These are phyloP conservation scores for Gnaphalium uliginosum DNA, from an alignment of 129 eudicot species.

Conservation along the genomic window DNA sequence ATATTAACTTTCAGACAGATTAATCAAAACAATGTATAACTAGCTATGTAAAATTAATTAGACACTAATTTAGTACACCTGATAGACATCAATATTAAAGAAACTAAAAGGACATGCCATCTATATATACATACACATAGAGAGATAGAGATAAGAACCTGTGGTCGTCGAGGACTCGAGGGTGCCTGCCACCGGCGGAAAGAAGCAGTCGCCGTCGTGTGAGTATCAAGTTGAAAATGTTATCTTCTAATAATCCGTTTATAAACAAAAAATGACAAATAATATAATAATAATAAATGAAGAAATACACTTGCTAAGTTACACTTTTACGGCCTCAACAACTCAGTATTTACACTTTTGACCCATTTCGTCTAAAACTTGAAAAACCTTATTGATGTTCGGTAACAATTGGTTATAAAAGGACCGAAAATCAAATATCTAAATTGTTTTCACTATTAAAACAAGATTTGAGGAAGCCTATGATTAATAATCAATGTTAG, in stretches of 20 bases:
- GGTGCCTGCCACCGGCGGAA: slow-evolving; percentile 22
- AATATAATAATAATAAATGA: too few relatives aligned
- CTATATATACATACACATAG: neutral
- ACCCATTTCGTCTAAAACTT: neutral
- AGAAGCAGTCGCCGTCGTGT: slow-evolving; percentile 15
- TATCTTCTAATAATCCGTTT: slow-evolving; percentile 19
- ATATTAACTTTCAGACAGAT: neutral
- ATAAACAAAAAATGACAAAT: neutral
- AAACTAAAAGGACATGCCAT: neutral
- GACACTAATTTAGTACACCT: neutral
- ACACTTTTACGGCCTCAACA: neutral
- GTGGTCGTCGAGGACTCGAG: slow-evolving; percentile 14
- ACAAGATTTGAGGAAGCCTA: too few relatives aligned
- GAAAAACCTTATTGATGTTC: neutral
- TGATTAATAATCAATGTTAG: too few relatives aligned
- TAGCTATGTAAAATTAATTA: too few relatives aligned
- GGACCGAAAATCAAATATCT: too few relatives aligned
- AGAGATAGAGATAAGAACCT: slow-evolving; percentile 16
- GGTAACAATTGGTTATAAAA: too few relatives aligned
- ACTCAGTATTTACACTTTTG: slow-evolving; percentile 3
- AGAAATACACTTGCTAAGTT: neutral
- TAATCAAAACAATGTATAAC: neutral
- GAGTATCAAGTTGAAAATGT: slow-evolving; percentile 3
- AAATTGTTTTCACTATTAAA: too few relatives aligned
- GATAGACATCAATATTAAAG: neutral